Evolutionary conservation across 495 filamentous ascomycete genomes (phyloP), one percentile per base, ranked within the genome.

Genomic region (Chaetomidium leptoderma): DNA sequence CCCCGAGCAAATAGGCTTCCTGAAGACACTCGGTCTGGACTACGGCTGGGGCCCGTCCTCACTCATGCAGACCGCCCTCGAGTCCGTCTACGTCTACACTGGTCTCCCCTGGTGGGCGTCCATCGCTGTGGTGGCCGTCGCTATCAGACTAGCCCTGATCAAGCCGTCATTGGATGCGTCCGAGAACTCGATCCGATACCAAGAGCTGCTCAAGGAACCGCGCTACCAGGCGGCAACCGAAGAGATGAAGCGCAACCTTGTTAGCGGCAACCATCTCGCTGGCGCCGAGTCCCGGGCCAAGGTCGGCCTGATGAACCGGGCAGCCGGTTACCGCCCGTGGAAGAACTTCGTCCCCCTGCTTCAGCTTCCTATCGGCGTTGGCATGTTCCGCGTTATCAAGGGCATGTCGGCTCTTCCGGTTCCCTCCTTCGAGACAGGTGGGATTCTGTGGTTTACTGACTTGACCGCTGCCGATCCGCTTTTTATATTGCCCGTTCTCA

Each of bases 61-160:
- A 1, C 57, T 81, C 10, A 80, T 93, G 53, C 77, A 97, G 76
- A 89, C 74, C 73, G 4, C 84, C 8, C 72, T 97, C 30, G 93
- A 98, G 73, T 85, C 92, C 65, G 65, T 93, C 48, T 89, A 97
- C 72, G 71, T 96, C 53, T 85, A 76, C 64, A 66, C 68, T 2
- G 90, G 83, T 10, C 69, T 88, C 50, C 88, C 89, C 2, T 97
- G 92, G 93, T 90, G 89, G 84, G 82, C 72, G 7, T 83, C 88
- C 56, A 86, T 97, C 52, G 64, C 83, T 13, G 64, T 80, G 7
- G 77, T 85, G 0, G 83, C 88, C 35, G 3, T 91, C 0, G 33
- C 79, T n/a, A 67, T 90, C 60, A 85, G 92, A 45, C n/a, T 78
- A 2, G 64, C 70, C 10, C 72, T 93, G 19, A 76, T 96, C 66